Base-by-base conservation (phyloP, 2,329 filamentous ascomycete genomes). In the Microdochium trichocladiopsis region DNA sequence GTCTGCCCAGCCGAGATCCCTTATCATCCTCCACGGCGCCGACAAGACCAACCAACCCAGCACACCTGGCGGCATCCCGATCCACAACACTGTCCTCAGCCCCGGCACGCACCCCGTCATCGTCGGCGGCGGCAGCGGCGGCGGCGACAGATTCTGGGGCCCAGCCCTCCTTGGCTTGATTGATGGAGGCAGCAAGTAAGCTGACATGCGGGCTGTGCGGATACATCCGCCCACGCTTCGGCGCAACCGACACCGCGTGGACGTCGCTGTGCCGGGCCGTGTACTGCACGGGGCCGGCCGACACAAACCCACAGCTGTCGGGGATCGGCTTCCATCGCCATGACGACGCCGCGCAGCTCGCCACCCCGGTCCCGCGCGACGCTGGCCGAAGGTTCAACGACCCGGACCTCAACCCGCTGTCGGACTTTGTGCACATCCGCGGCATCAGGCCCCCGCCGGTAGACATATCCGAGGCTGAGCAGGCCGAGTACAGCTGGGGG, bases 171-270 rank as follows among this genome's bases (percentile, higher is more conserved):
- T n/a, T 8, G 28, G 28, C 28, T 23, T 16, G 18, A 18, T 18
- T 18, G 41, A 45, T 45, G 41, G 41, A 45, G 41, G 41, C 41
- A 6, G 41, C 41, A 12, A 45, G 41, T 18, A 45, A 45, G 41
- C 41, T 45, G 41, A 55, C 53, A 5, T 63, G 61, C 49, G 58
- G 59, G 25, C 52, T 61, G 21, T 63, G 61, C 50, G 61, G 61
- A 48, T 53, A 56, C 50, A 37, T 56, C 49, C 49, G 28, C 50
- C 57, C 56, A 31, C 51, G 43, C 21, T 50, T 41, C 37, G 53
- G 50, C n/a, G 52, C 48, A 5, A 23, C 23, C 43, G 47, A 41
- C 23, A 50, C 51, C 9, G 49, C 51, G 36, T 63, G 61, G 61
- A 52, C 57, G 5, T 50, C 49, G 2, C 56, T 59, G 47, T 62